Evolutionary conservation across 2,329 filamentous ascomycete genomes (phyloP).

Genomic region (Plenodomus tracheiphilus): DNA sequence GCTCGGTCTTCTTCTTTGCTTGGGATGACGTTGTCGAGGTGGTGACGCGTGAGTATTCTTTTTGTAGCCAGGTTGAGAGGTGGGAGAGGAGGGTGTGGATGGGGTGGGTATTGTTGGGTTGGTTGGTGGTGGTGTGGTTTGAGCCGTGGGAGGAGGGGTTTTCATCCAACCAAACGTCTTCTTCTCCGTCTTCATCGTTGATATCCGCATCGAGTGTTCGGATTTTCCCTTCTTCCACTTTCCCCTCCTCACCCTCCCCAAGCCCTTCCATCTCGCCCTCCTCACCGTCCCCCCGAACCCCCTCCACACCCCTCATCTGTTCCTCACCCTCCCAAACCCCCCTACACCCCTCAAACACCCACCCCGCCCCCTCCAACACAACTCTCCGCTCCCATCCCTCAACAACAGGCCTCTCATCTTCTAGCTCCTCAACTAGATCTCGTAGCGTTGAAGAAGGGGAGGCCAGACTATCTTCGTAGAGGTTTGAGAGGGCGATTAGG

Average conservation of each 20-base stretch:
- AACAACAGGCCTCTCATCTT: slow-evolving; percentile 2
- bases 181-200: no score
- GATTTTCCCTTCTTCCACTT: background rate
- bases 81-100: no score
- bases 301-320: background rate
- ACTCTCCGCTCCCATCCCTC: slow-evolving; percentile 5
- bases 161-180: no score
- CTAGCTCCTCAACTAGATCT: background rate
- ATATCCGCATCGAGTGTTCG: no score
- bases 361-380: slow-evolving; percentile 5
- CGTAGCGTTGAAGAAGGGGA: background rate
- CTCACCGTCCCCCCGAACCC: background rate
- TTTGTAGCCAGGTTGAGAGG: no score
- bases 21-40: no score
- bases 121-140: no score
- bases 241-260: background rate
- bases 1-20: no score
- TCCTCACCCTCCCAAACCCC: slow-evolving; percentile 2
- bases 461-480: background rate
- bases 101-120: no score
- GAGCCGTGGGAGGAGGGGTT: no score
- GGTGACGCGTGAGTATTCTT: no score
- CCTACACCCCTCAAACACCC: slow-evolving; percentile 4
- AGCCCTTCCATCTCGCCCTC: background rate
- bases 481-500: slow-evolving; percentile 7